phyloP scores from a whole-genome alignment of 108 stramenopile genomes.

The Fragilariopsis cylindrus region DNA sequence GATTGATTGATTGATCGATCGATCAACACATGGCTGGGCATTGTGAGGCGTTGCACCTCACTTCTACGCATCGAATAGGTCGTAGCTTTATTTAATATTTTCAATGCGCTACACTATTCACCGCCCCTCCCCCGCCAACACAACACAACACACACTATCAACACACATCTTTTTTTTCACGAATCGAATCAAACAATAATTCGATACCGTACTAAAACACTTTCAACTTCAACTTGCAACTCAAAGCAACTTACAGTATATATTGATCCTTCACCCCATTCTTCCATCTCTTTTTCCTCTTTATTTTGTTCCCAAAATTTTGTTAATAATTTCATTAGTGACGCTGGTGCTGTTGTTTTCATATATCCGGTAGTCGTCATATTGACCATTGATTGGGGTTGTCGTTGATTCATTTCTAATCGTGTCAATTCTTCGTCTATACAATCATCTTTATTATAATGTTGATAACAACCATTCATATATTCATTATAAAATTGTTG shows the following conservation, averaged over 20 bases:
- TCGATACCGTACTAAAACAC: too few species aligned
- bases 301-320: constrained; percentile 68
- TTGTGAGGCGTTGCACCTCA: too few species aligned
- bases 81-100: too few species aligned
- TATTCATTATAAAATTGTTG: constrained; percentile 69
- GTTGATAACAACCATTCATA: constrained; percentile 74
- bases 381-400: constrained; percentile 77
- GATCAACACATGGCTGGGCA: too few species aligned
- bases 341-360: constrained; percentile 63
- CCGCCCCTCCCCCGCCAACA: too few species aligned
- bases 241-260: constrained; percentile 34
- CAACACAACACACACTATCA: too few species aligned
- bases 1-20: too few species aligned
- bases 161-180: too few species aligned
- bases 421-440: constrained; percentile 67
- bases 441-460: constrained; percentile 51
- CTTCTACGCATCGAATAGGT: too few species aligned
- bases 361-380: constrained; percentile 69
- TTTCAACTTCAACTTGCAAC: not conserved
- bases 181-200: too few species aligned
- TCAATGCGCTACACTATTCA: too few species aligned
- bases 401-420: constrained; percentile 67
- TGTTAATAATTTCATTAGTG: constrained; percentile 57
- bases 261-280: constrained; percentile 63
- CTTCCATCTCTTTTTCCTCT: constrained; percentile 19